Evolutionary conservation across 495 filamentous ascomycete species (phyloP), one percentile per base, ranked within the genome.

Genomic region (Aspergillus diversus): DNA sequence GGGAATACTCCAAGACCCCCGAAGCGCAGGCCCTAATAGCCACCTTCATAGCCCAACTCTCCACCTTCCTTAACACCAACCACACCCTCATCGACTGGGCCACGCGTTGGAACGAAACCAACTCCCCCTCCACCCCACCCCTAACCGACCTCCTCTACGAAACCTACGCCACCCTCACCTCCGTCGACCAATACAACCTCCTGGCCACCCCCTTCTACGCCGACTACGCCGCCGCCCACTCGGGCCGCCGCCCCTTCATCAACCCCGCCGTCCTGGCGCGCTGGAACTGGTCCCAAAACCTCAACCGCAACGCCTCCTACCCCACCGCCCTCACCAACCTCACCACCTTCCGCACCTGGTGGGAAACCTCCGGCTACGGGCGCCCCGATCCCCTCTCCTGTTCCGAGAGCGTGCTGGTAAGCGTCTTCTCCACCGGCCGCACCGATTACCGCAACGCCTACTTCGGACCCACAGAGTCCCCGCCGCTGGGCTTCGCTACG

Each of bases 301-400:
- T 43, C 5, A 74, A 80, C 0, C 68, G 71, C 15, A 68, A 74
- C 2, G 71, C 71, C 0, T 65, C 81, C 8, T 71, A 65, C 21
- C 68, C 75, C 5, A 64, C 71, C 4, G 82, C 79, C 11, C 46
- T 76, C 21, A 60, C 63, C 5, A 84, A 84, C 64, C 81, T 80
- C 59, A 80, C 80, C 5, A 59, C 78, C 8, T 88, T 88, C 65
- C 78, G 74, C 63, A 59, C 74, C 54, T 88, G 84, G 86, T 86
- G 81, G 71, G 75, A 77, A 59, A 65, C 63, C 39, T 79, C 31
- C 70, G 87, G 46, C 65, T 86, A 48, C 27, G 71, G 71, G 9
- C 61, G 71, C 0, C 72, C 81, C 1, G 73, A 80, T 47, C 53
- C 57, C 1, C 63, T 75, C 11, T 73, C 75, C 3, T 80, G 78